Evolutionary conservation across 768 basidiomycete genomes (phyloP).

Genomic region (Psilocybe subaeruginosa): DNA sequence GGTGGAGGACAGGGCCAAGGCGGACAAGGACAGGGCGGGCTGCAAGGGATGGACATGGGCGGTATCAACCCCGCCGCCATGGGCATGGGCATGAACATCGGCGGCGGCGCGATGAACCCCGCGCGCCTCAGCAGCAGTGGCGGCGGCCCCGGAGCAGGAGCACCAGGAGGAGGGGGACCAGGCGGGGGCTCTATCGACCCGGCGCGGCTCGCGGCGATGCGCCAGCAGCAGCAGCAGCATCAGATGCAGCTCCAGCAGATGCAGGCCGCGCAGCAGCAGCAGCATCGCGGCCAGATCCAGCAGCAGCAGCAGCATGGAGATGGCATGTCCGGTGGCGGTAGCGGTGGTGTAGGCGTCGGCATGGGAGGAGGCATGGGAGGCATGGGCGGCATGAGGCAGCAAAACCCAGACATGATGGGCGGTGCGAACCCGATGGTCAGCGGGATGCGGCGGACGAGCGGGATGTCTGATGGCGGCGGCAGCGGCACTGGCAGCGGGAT

Average conservation of each 20-base stretch:
- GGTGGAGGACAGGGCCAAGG: not conserved
- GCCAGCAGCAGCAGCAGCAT: constrained; percentile 10
- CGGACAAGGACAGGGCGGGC: not conserved
- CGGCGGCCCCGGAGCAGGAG: constrained; percentile 7
- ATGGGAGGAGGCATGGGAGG: not conserved
- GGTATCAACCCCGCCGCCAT: constrained; percentile 12
- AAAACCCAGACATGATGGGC: not conserved
- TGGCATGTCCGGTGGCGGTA: not conserved
- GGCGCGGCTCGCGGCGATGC: not conserved
- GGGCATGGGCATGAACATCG: constrained; percentile 7
- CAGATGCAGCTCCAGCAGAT: constrained; percentile 16
- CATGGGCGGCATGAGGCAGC: not conserved
- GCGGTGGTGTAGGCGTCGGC: not conserved
- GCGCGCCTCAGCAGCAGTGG: constrained; percentile 2
- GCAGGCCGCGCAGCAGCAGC: constrained; percentile 23
- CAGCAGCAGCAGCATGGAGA: not conserved
- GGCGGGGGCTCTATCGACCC: not conserved
- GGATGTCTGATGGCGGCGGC: not conserved
- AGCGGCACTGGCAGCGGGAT: not conserved
- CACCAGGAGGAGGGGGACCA: not conserved
- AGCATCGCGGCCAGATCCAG: not conserved
- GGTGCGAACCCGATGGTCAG: not conserved
- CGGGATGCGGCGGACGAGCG: not conserved
- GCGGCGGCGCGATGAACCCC: constrained; percentile 13
- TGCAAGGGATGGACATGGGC: constrained; percentile 6